Conservation (phyloP, 257 asterid species). For the Nemophila menziesii region DNA sequence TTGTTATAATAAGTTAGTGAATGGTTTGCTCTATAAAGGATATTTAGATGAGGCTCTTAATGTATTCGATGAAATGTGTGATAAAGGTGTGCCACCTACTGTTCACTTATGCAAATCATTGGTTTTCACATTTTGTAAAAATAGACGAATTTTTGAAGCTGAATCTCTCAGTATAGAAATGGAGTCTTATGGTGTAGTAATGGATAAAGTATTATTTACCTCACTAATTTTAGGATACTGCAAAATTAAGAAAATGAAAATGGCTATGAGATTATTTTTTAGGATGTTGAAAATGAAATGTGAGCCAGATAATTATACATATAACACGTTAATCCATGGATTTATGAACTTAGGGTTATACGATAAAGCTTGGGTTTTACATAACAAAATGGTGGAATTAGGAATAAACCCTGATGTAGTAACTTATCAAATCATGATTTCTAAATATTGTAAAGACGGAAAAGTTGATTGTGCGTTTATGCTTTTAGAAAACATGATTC, state of each 20-base stretch:
- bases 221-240: conserved; percentile 39
- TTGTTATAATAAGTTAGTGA: conserved; percentile 39
- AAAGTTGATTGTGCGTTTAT: conserved; percentile 34
- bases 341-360: conserved; percentile 33
- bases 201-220: conserved; percentile 40
- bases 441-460: conserved; percentile 32
- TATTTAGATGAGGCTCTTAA: conserved; percentile 35
- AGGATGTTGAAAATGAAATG: conserved; percentile 48
- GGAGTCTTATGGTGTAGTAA: conserved; percentile 35
- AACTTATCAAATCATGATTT: conserved; percentile 44
- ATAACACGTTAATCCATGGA: conserved; percentile 42
- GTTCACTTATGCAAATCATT: conserved; percentile 37
- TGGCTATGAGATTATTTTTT: conserved; percentile 47
- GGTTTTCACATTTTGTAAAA: conserved; percentile 30
- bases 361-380: conserved; percentile 29
- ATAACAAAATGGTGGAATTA: conserved; percentile 31
- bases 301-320: conserved; percentile 39
- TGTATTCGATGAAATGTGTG: conserved; percentile 30
- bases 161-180: conserved; percentile 31
- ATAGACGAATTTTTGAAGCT: conserved; percentile 45
- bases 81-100: conserved; percentile 30
- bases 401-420: conserved; percentile 37
- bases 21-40: conserved; percentile 31
- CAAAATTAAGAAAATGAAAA: conserved; percentile 39
- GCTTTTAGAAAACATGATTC: conserved; percentile 29